phyloP scores from a whole-genome alignment of 805 yeast genomes.

The Candida tibetensis region DNA sequence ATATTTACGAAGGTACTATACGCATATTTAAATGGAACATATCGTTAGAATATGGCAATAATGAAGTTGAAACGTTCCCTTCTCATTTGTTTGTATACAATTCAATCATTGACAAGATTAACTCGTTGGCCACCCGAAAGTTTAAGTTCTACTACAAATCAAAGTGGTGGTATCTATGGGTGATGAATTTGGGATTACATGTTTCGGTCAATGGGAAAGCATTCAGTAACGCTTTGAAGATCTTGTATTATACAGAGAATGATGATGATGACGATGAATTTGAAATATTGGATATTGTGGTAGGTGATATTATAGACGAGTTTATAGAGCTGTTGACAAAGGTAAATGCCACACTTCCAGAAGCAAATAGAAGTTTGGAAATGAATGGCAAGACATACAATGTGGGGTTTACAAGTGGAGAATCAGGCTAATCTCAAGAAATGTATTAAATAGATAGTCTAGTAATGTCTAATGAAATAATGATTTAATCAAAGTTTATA shows the following conservation, averaged over 20 bases:
- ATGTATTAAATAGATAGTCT: too few species aligned
- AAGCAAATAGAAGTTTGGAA: constrained; percentile 9
- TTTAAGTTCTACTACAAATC: constrained; percentile 17
- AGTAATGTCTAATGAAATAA: too few species aligned
- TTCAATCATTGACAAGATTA: constrained; percentile 34
- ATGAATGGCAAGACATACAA: constrained; percentile 17
- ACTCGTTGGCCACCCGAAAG: constrained; percentile 37
- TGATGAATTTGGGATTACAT: constrained; percentile 33
- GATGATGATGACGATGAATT: constrained; percentile 14
- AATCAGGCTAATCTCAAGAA: too few species aligned
- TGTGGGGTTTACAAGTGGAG: constrained; percentile 20
- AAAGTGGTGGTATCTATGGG: constrained; percentile 30
- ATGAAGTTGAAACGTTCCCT: constrained; percentile 15
- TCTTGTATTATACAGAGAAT: constrained; percentile 20
- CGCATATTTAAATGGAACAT: constrained; percentile 12
- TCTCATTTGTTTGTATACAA: constrained; percentile 19
- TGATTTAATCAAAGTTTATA: too few species aligned
- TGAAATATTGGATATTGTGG: constrained; percentile 16
- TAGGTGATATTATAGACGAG: constrained; percentile 12
- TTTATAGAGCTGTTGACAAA: constrained; percentile 15
- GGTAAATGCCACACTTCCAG: constrained; percentile 20
- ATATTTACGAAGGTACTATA: constrained; percentile 15
- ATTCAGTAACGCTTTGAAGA: constrained; percentile 26
- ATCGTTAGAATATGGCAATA: constrained; percentile 1
- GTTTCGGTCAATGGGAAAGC: constrained; percentile 18